Conservation (phyloP, 73 alveolate species). For the Paramecium caudatum region DNA sequence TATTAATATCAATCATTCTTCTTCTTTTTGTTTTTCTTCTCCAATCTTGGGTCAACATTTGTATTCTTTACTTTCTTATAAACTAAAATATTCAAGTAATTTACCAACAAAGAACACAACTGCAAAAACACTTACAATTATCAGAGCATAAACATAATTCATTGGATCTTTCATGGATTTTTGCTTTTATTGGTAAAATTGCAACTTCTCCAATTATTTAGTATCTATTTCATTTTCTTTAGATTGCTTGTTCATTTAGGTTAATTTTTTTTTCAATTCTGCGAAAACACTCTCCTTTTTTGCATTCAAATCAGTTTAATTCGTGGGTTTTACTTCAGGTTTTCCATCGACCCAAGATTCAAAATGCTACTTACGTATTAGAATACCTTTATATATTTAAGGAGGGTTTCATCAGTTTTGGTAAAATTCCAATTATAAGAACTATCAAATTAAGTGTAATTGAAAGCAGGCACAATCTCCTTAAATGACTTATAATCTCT, state of each 20-base stretch:
- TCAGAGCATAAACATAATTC: constrained; percentile 36
- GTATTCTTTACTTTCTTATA: not conserved
- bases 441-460: not conserved
- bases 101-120: not conserved
- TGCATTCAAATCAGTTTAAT: too few species aligned
- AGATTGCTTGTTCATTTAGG: not conserved
- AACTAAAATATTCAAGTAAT: not conserved
- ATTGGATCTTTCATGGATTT: not conserved
- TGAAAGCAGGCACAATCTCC: not conserved
- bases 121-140: not conserved
- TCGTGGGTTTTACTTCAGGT: too few species aligned
- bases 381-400: not conserved
- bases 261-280: not conserved
- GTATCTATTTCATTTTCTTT: not conserved
- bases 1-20: constrained; percentile 10
- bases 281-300: not conserved
- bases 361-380: not conserved
- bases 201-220: not conserved
- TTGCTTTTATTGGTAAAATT: not conserved
- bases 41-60: not conserved
- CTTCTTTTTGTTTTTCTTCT: not conserved
- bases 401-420: not conserved
- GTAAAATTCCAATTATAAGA: constrained; percentile 10
- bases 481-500: constrained; percentile 17
- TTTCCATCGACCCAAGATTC: constrained; percentile 25